A percentile compares a stretch with the other conserved stretches of the same genome.
Evolutionary conservation across 257 asterid species (phyloP).

Genomic region (Mentha longifolia): DNA sequence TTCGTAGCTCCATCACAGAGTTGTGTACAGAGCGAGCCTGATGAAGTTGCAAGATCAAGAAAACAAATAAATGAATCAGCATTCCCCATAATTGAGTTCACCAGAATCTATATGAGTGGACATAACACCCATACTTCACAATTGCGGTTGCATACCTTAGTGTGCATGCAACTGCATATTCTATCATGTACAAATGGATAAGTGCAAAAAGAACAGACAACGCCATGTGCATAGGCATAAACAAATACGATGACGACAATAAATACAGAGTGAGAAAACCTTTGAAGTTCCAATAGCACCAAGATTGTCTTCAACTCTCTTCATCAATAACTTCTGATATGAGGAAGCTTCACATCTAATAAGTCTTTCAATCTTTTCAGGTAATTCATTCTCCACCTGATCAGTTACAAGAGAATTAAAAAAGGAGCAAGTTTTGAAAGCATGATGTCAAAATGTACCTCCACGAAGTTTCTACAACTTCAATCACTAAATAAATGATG

Average conservation of each 20-base stretch:
- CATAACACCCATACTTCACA: background rate
- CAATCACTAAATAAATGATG: background rate
- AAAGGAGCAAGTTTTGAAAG: conserved; percentile 31
- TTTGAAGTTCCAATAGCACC: conserved; percentile 95
- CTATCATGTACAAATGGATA: conserved; percentile 20
- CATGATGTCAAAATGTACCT: conserved; percentile 15
- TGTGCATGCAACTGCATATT: background rate
- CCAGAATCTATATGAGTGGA: conserved; percentile 18
- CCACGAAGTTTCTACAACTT: conserved; percentile 24
- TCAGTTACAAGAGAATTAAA: conserved; percentile 32
- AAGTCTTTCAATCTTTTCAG: conserved; percentile 94
- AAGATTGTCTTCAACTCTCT: conserved; percentile 97
- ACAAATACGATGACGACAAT: conserved; percentile 15
- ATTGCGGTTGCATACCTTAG: background rate
- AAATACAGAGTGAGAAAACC: conserved; percentile 49
- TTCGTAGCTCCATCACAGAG: conserved; percentile 98
- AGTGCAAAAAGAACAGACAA: conserved; percentile 20
- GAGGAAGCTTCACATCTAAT: conserved; percentile 97
- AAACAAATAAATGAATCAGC: conserved; percentile 15
- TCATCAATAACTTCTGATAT: conserved; percentile 93
- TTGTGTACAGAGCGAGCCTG: conserved; percentile 97
- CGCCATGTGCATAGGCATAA: background rate
- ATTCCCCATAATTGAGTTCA: background rate
- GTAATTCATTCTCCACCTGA: conserved; percentile 92
- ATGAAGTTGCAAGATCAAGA: conserved; percentile 32